Evolutionary conservation across 805 yeast species (phyloP).

Genomic region (Candida gorgasii): DNA sequence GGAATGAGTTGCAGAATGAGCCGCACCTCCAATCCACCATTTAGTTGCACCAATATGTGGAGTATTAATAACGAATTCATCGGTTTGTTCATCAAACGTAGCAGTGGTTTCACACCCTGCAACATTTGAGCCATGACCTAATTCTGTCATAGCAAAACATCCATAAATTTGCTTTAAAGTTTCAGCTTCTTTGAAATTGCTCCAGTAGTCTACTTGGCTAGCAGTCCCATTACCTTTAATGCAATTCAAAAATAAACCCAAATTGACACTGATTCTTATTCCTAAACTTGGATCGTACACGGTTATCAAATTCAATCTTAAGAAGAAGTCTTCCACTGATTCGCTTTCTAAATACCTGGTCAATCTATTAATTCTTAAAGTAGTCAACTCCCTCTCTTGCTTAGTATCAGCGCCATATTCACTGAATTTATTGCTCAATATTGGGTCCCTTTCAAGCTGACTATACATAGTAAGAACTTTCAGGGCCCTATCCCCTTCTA

Average conservation of each 20-base stretch:
- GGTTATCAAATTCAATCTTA: slow-evolving; percentile 37
- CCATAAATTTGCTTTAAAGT: slow-evolving; percentile 55
- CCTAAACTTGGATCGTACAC: slow-evolving; percentile 41
- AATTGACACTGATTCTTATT: slow-evolving; percentile 38
- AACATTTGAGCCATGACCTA: slow-evolving; percentile 92
- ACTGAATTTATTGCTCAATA: slow-evolving; percentile 27
- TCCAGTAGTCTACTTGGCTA: slow-evolving; percentile 40
- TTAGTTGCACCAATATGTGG: slow-evolving; percentile 93
- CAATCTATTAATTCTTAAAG: slow-evolving; percentile 36
- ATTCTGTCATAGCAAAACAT: slow-evolving; percentile 91
- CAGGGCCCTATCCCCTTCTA: slow-evolving; percentile 39
- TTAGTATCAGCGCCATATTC: slow-evolving; percentile 35
- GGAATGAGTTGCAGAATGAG: slow-evolving; percentile 87
- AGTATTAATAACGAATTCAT: slow-evolving; percentile 75
- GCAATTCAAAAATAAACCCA: slow-evolving; percentile 41
- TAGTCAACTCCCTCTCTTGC: slow-evolving; percentile 33
- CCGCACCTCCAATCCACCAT: slow-evolving; percentile 99
- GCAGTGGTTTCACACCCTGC: slow-evolving; percentile 95
- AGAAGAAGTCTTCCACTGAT: slow-evolving; percentile 29
- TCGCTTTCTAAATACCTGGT: slow-evolving; percentile 38
- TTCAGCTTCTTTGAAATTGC: slow-evolving; percentile 32
- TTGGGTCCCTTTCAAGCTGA: slow-evolving; percentile 41
- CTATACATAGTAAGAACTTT: slow-evolving; percentile 30
- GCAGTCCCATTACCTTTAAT: slow-evolving; percentile 43
- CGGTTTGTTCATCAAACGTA: slow-evolving; percentile 62